A percentile compares a stretch with the other conserved stretches of the same genome.
phyloP scores from a whole-genome alignment of 352 stramenopile genomes.

The Pythium volutum region DNA sequence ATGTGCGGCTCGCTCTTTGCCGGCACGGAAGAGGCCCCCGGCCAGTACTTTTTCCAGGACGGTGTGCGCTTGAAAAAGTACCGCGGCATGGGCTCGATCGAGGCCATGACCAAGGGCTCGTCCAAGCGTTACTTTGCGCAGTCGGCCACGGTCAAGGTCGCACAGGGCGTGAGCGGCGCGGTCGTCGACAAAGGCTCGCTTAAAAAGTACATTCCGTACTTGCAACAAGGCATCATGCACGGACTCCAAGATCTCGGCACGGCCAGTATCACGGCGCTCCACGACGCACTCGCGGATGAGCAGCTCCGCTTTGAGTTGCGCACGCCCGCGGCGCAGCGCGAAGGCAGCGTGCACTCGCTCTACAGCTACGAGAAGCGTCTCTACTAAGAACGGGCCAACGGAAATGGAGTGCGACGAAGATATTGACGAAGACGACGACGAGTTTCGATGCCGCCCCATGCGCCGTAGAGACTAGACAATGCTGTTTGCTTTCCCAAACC shows the following conservation, averaged over 20 bases:
- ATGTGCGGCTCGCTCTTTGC: conserved; percentile 99
- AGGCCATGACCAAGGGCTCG: conserved; percentile 98
- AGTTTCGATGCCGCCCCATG: too few species aligned
- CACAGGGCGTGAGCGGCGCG: conserved; percentile 97
- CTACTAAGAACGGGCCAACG: conserved; percentile 40
- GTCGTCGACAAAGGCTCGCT: conserved; percentile 99
- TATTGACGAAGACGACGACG: too few species aligned
- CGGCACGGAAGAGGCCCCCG: conserved; percentile 98
- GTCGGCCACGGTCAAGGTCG: conserved; percentile 95
- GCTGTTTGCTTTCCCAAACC: conserved; percentile 11
- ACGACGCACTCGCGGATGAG: conserved; percentile 74
- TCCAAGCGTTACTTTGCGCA: conserved; percentile 92
- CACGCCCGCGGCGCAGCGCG: conserved; percentile 97
- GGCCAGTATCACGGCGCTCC: conserved; percentile 87
- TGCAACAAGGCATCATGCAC: conserved; percentile 98
- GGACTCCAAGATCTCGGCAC: conserved; percentile 98
- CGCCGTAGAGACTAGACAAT: conserved; percentile 27
- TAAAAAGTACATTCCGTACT: conserved; percentile 98
- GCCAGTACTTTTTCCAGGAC: conserved; percentile 99
- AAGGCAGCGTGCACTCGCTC: conserved; percentile 98
- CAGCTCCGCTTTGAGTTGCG: conserved; percentile 96
- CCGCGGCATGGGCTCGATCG: conserved; percentile 99
- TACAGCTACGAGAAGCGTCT: conserved; percentile 96
- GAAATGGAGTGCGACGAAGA: too few species aligned
- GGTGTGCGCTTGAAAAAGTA: conserved; percentile 99